Evolutionary conservation across 208 protist genomes (phyloP).

Genomic region (Trypanosoma conorhini): DNA sequence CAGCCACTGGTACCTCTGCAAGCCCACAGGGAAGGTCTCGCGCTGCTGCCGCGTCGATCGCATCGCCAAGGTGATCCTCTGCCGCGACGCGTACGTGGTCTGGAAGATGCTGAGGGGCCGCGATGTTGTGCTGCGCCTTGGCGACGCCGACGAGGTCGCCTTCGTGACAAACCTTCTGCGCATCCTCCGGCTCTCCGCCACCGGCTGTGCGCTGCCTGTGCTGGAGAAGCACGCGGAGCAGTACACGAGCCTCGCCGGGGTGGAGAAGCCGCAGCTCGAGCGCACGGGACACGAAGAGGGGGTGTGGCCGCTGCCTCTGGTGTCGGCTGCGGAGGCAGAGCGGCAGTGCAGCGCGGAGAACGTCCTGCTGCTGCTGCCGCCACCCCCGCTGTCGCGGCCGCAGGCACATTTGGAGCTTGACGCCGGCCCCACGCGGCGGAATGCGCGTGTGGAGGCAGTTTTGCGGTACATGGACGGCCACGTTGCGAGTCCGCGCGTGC

Average conservation of each 20-base stretch:
- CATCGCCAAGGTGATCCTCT: slow-evolving; percentile 16
- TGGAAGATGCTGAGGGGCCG: slow-evolving; percentile 15
- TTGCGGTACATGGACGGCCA: background rate
- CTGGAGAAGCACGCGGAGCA: background rate
- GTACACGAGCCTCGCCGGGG: background rate
- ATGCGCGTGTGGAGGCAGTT: slow-evolving; percentile 2
- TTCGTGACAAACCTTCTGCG: slow-evolving; percentile 18
- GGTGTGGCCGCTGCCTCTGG: slow-evolving; percentile 2
- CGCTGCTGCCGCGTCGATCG: slow-evolving; percentile 10
- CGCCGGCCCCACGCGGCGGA: too few species aligned
- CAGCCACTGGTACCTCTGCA: slow-evolving; percentile 18
- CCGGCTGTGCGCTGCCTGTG: background rate
- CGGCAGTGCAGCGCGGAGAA: background rate
- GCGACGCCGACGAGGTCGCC: background rate
- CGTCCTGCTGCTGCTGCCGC: slow-evolving; percentile 6
- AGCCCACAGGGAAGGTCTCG: slow-evolving; percentile 3
- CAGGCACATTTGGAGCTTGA: background rate
- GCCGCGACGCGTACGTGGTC: slow-evolving; percentile 3
- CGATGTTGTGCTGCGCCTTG: slow-evolving; percentile 21
- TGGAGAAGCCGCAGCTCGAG: slow-evolving; percentile 12
- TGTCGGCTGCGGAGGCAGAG: slow-evolving; percentile 1
- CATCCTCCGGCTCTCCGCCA: slow-evolving; percentile 2
- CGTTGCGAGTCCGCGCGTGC: background rate
- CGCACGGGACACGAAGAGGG: background rate
- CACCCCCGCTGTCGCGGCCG: background rate